A percentile compares a stretch with the other conserved stretches of the same genome.
Conservation (phyloP, 345 rosid species). For the Triadica sebifera region DNA sequence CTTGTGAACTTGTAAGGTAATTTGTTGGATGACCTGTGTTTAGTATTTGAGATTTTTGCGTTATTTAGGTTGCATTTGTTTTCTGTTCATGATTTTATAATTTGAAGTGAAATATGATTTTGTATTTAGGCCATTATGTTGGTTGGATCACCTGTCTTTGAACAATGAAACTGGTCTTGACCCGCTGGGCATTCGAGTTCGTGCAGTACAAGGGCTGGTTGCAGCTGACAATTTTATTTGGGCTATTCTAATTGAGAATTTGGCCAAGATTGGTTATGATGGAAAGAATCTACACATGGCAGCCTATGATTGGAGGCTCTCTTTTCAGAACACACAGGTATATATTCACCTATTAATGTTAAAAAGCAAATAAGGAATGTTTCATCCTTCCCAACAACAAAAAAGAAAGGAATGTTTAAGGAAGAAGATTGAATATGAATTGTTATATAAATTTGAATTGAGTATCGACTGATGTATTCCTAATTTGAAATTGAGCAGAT, state of each 20-base stretch:
- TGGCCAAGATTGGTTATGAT: too few relatives aligned
- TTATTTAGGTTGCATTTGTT: neutral
- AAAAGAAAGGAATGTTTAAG: too few relatives aligned
- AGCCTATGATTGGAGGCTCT: constrained; percentile 27
- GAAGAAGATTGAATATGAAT: too few relatives aligned
- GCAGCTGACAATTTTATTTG: constrained; percentile 12
- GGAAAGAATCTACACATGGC: too few relatives aligned
- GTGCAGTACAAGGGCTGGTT: too few relatives aligned
- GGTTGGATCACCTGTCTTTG: constrained; percentile 72
- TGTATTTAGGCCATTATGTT: constrained; percentile 55
- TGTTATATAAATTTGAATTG: too few relatives aligned
- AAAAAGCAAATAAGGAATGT: too few relatives aligned
- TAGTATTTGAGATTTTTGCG: neutral
- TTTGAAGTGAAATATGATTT: neutral
- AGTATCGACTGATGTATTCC: neutral
- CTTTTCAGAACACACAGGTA: constrained; percentile 35
- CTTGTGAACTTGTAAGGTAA: neutral
- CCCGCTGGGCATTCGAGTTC: constrained; percentile 8
- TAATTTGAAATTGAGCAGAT: constrained; percentile 38
- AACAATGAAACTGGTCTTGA: constrained; percentile 75
- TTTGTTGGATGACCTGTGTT: neutral
- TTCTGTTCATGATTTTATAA: too few relatives aligned
- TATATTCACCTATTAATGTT: too few relatives aligned
- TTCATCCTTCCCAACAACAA: too few relatives aligned
- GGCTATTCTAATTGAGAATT: too few relatives aligned